These are phyloP conservation scores for Ceriops zippeliana DNA, from an alignment of 345 rosid species.

Conservation along the genomic window DNA sequence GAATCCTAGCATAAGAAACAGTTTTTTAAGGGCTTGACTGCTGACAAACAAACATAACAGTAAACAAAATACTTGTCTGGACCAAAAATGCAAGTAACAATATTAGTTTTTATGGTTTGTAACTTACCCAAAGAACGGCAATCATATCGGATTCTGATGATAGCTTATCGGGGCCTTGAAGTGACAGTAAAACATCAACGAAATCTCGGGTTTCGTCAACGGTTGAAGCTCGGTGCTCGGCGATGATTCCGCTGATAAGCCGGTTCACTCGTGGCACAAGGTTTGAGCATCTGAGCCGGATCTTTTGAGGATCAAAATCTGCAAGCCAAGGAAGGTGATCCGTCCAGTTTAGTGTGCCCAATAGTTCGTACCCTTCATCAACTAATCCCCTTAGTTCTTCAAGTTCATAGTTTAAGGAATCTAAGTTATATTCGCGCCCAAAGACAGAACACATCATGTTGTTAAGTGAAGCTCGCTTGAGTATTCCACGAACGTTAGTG, in stretches of 20 bases:
- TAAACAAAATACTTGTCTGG: not conserved
- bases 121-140: conserved; percentile 75
- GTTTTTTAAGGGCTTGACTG: not conserved
- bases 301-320: conserved; percentile 59
- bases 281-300: conserved; percentile 57
- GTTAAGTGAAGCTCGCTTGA: conserved; percentile 61
- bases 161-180: conserved; percentile 50
- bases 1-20: too few relatives aligned
- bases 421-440: conserved; percentile 47
- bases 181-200: conserved; percentile 68
- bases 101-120: not conserved
- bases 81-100: not conserved
- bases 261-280: conserved; percentile 69
- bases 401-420: conserved; percentile 31
- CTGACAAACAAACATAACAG: not conserved
- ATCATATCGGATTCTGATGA: conserved; percentile 59
- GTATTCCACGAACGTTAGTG: conserved; percentile 41
- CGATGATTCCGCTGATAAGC: conserved; percentile 49
- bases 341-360: conserved; percentile 63
- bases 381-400: conserved; percentile 47
- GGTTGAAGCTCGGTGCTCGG: conserved; percentile 40
- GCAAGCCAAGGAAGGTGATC: conserved; percentile 70
- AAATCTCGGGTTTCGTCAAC: conserved; percentile 42
- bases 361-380: conserved; percentile 62
- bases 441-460: conserved; percentile 79